Percentiles rank a stretch among this genome's conserved stretches.
phyloP scores from a whole-genome alignment of 116 monocot genomes.

The Zostera marina region DNA sequence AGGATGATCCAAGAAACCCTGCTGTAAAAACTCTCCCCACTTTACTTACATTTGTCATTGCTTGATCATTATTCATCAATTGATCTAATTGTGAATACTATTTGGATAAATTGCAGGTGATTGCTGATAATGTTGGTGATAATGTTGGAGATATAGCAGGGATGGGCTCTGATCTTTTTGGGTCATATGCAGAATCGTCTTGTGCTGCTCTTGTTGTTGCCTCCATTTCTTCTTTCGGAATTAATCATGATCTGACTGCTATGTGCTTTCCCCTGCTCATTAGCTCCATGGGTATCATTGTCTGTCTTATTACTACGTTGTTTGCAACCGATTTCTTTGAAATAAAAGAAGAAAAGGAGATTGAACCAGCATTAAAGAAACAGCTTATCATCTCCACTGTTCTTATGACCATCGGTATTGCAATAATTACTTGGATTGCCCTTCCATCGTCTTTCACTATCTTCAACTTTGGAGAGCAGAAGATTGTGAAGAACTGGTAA shows the following conservation, averaged over 20 bases:
- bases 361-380: constrained; percentile 38
- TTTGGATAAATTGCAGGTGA: constrained; percentile 14
- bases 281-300: constrained; percentile 46
- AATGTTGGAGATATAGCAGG: constrained; percentile 57
- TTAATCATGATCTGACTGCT: constrained; percentile 34
- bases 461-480: constrained; percentile 48
- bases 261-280: constrained; percentile 37
- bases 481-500: constrained; percentile 41
- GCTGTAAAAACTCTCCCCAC: constrained; percentile 6
- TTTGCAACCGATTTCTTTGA: constrained; percentile 49
- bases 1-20: constrained; percentile 20
- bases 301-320: constrained; percentile 38
- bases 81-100: too few relatives aligned
- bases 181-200: constrained; percentile 18
- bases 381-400: constrained; percentile 41
- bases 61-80: too few relatives aligned
- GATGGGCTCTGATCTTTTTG: constrained; percentile 45
- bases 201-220: constrained; percentile 26
- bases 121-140: constrained; percentile 28
- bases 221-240: constrained; percentile 46
- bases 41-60: too few relatives aligned
- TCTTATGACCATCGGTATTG: constrained; percentile 48
- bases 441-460: constrained; percentile 40
- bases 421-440: constrained; percentile 31
- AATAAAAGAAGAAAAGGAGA: constrained; percentile 33